Conservation (phyloP, 352 stramenopile species). For the Pythium rishiriense region DNA sequence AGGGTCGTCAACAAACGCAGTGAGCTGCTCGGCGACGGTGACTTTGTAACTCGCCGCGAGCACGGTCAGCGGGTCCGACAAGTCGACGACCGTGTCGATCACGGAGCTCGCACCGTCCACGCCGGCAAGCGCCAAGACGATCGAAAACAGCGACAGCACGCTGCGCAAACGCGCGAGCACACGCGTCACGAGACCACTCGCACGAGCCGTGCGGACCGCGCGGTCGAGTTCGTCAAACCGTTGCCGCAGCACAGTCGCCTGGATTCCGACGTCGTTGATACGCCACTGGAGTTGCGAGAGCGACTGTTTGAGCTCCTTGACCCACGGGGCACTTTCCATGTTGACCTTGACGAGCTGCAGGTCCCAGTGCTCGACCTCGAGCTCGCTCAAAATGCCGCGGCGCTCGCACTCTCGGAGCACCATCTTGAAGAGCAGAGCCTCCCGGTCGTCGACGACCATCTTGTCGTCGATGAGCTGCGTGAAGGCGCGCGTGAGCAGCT, state of each 20-base stretch:
- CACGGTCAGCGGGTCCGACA: neutral
- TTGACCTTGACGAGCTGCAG: slow-evolving; percentile 12
- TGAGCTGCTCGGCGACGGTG: neutral
- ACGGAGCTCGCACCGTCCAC: slow-evolving; percentile 8
- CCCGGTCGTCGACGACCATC: slow-evolving; percentile 16
- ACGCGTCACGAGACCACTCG: neutral
- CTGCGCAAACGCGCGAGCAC: neutral
- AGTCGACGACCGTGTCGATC: slow-evolving; percentile 6
- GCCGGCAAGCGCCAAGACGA: slow-evolving; percentile 4
- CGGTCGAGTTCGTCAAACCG: neutral
- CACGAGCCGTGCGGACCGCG: neutral
- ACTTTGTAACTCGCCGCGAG: neutral
- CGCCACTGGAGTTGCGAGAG: neutral
- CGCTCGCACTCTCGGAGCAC: slow-evolving; percentile 11
- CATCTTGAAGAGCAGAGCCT: slow-evolving; percentile 14
- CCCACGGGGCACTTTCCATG: slow-evolving; percentile 20
- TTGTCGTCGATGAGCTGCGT: slow-evolving; percentile 15
- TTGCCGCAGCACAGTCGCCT: neutral
- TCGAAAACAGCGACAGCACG: slow-evolving; percentile 4
- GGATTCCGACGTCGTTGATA: neutral
- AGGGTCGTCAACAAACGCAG: neutral
- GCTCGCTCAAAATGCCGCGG: neutral
- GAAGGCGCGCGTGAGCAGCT: slow-evolving; percentile 3
- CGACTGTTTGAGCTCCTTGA: slow-evolving; percentile 10
- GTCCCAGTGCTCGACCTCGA: slow-evolving; percentile 11